Evolutionary conservation across 2,329 filamentous ascomycete genomes (phyloP).

Genomic region (Calycina marina): DNA sequence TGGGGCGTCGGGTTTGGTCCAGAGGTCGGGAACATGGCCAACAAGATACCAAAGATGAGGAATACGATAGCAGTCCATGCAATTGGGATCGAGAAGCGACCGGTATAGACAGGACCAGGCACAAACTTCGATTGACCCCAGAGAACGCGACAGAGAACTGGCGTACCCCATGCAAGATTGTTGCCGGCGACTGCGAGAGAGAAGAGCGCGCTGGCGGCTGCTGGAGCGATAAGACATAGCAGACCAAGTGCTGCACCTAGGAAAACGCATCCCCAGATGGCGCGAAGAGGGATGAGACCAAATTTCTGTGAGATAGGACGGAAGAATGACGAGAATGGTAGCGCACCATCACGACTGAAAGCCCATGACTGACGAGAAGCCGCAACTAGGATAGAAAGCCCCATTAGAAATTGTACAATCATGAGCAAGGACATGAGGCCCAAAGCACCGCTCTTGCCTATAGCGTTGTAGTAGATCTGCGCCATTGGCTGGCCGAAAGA

Average conservation of each 20-base stretch:
- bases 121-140: conserved; percentile 43
- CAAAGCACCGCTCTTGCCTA: conserved; percentile 43
- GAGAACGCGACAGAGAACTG: conserved; percentile 41
- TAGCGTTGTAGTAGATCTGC: conserved; percentile 44
- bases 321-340: conserved; percentile 44
- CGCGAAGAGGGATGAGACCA: conserved; percentile 41
- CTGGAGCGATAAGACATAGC: conserved; percentile 40
- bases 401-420: conserved; percentile 48
- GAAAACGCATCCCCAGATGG: conserved; percentile 37
- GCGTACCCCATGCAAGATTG: conserved; percentile 43
- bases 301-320: conserved; percentile 35
- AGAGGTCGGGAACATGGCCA: conserved; percentile 43
- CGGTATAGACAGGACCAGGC: conserved; percentile 45
- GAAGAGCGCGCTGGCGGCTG: conserved; percentile 44
- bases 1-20: conserved; percentile 35
- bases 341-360: conserved; percentile 45
- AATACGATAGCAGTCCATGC: conserved; percentile 39
- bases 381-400: conserved; percentile 40
- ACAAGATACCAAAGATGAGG: conserved; percentile 36
- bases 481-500: conserved; percentile 39
- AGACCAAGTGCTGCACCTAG: conserved; percentile 38
- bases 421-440: conserved; percentile 44
- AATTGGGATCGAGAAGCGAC: conserved; percentile 34
- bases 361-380: conserved; percentile 48
- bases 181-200: conserved; percentile 44